These are phyloP conservation scores for Tricholoma matsutake DNA, from an alignment of 768 basidiomycete genomes.

Conservation along the genomic window DNA sequence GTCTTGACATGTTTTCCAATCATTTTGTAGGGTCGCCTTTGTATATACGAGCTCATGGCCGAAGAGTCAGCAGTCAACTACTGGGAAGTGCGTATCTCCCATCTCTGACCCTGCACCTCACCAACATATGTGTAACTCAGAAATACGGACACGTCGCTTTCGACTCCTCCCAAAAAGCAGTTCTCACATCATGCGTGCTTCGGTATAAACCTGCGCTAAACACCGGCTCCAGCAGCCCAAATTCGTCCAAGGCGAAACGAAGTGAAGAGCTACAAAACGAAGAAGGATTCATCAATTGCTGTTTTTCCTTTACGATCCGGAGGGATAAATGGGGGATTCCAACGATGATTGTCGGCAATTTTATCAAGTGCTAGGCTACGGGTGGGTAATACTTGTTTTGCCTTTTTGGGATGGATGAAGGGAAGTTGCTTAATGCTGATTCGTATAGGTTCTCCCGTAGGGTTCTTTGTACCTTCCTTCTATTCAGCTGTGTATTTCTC, in stretches of 20 bases:
- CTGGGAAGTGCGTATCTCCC: slow-evolving; percentile 73
- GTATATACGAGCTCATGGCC: slow-evolving; percentile 98
- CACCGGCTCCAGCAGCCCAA: slow-evolving; percentile 25
- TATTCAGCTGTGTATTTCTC: too few relatives aligned
- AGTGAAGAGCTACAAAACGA: slow-evolving; percentile 35
- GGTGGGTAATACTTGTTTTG: neutral
- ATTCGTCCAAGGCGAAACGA: slow-evolving; percentile 20
- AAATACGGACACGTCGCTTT: slow-evolving; percentile 96
- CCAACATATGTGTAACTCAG: slow-evolving; percentile 31
- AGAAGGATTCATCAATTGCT: slow-evolving; percentile 80
- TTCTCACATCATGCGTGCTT: slow-evolving; percentile 87
- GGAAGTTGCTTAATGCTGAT: neutral
- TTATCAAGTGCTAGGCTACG: slow-evolving; percentile 57
- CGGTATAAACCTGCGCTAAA: slow-evolving; percentile 71
- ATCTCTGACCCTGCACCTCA: neutral
- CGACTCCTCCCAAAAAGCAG: slow-evolving; percentile 88
- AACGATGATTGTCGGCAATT: slow-evolving; percentile 89
- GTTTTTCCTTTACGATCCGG: slow-evolving; percentile 88
- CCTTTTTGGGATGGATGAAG: neutral
- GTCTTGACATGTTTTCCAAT: neutral
- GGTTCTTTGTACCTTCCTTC: neutral
- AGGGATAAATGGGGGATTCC: slow-evolving; percentile 85
- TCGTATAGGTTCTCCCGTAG: too few relatives aligned
- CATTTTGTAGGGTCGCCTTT: slow-evolving; percentile 67
- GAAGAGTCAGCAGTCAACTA: slow-evolving; percentile 97